Conservation (phyloP, 2,329 filamentous ascomycete genomes). For the Truncatella angustata region DNA sequence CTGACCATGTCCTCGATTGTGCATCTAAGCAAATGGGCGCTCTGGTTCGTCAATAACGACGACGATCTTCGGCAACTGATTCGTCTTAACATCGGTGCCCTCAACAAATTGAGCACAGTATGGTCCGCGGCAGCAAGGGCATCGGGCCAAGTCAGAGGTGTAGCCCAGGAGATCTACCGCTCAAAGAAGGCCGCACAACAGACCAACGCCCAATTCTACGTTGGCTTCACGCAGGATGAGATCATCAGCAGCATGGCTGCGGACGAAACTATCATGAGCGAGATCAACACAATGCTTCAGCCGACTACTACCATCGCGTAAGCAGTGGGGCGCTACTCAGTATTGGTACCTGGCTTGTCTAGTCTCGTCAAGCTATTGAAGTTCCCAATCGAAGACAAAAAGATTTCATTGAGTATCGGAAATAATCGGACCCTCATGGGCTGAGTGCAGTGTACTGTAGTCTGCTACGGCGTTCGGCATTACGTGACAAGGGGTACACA, state of each 20-base stretch:
- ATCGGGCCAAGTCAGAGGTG: conserved; percentile 70
- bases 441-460: no score
- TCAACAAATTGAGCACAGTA: conserved; percentile 65
- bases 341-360: no score
- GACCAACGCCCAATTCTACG: conserved; percentile 52
- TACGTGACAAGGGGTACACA: no score
- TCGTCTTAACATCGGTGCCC: conserved; percentile 73
- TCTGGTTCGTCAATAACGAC: conserved; percentile 61
- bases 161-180: conserved; percentile 73
- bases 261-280: conserved; percentile 58
- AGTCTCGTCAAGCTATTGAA: no score
- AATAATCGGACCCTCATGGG: no score
- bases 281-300: conserved; percentile 46
- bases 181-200: conserved; percentile 53
- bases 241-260: conserved; percentile 54
- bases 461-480: no score
- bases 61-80: conserved; percentile 72
- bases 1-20: conserved; percentile 77
- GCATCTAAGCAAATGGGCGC: conserved; percentile 75
- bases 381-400: no score
- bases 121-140: conserved; percentile 73
- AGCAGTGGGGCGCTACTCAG: background rate
- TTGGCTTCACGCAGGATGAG: conserved; percentile 52
- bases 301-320: background rate
- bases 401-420: no score